Evolutionary conservation across 2,329 filamentous ascomycete species (phyloP).

Genomic region (Magnaporthiopsis incrustans): DNA sequence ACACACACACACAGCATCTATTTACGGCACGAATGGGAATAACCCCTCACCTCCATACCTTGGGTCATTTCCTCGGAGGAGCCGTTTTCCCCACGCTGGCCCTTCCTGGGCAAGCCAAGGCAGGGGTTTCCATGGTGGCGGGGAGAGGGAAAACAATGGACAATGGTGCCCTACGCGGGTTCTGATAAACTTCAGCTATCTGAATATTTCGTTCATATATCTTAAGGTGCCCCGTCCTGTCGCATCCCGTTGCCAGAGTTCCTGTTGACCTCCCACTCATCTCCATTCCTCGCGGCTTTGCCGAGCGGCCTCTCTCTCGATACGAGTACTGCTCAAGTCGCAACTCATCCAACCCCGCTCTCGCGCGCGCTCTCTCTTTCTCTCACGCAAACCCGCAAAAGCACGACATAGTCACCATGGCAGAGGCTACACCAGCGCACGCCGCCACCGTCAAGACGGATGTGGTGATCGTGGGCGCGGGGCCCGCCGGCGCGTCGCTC

Average conservation of each 20-base stretch:
- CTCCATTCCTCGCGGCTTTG: neutral
- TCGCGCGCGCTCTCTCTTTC: neutral
- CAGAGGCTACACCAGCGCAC: neutral
- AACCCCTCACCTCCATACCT: neutral
- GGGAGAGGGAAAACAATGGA: neutral
- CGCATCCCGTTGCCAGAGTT: neutral
- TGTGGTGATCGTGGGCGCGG: slow-evolving; percentile 41
- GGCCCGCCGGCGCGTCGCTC: slow-evolving; percentile 45
- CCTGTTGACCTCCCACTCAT: too few relatives aligned
- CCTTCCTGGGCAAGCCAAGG: neutral
- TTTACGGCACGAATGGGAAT: neutral
- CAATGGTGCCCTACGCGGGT: neutral
- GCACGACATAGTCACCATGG: neutral
- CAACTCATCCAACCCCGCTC: too few relatives aligned
- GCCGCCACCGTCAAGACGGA: slow-evolving; percentile 28
- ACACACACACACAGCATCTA: neutral
- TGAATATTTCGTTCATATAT: neutral
- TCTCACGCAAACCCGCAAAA: neutral
- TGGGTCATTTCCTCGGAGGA: neutral
- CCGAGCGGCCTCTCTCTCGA: too few relatives aligned
- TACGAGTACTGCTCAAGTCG: neutral
- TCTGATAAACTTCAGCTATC: neutral
- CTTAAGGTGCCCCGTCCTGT: too few relatives aligned
- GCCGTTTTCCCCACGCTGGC: neutral
- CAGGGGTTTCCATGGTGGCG: neutral